Percentiles rank a stretch among this genome's conserved stretches.
Conservation (phyloP, 2,329 filamentous ascomycete genomes). For the Plenodomus biglobosus region DNA sequence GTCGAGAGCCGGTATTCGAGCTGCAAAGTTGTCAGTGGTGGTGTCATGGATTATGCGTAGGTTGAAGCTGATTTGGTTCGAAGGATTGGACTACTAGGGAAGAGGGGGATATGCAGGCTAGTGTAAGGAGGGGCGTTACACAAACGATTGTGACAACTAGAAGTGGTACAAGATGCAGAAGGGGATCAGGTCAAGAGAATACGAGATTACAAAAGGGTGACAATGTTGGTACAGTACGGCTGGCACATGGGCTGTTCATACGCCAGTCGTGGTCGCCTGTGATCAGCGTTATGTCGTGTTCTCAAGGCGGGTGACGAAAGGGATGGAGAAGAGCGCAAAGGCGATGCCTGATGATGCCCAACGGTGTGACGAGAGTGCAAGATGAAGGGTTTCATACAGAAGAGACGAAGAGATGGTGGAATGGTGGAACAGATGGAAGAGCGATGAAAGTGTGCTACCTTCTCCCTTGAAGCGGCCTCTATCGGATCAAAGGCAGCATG, state of each 20-base stretch:
- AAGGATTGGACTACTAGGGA: constrained; percentile 5
- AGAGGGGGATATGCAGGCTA: neutral
- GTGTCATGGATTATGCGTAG: neutral
- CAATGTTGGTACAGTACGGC: neutral
- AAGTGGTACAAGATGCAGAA: neutral
- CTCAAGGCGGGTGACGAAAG: constrained; percentile 5
- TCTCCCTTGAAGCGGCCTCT: constrained; percentile 61
- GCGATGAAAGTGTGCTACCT: constrained; percentile 50
- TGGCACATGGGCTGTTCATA: neutral
- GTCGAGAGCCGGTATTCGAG: constrained; percentile 73
- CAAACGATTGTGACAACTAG: constrained; percentile 3
- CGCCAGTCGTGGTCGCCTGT: neutral
- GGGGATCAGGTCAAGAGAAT: neutral
- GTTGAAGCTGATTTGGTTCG: constrained; percentile 9
- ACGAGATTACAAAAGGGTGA: neutral
- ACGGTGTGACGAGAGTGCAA: constrained; percentile 10
- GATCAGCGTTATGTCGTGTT: neutral
- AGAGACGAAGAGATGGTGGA: neutral
- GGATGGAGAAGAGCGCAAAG: constrained; percentile 15
- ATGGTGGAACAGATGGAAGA: constrained; percentile 1
- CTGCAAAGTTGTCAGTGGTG: constrained; percentile 47
- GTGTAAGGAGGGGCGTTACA: constrained; percentile 6
- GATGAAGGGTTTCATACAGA: neutral
- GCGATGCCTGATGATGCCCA: constrained; percentile 18
- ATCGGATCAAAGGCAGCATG: constrained; percentile 59